Evolutionary conservation across 2,329 filamentous ascomycete species (phyloP), one percentile per base, ranked within the genome.

Genomic region (Colletotrichum simmondsii): DNA sequence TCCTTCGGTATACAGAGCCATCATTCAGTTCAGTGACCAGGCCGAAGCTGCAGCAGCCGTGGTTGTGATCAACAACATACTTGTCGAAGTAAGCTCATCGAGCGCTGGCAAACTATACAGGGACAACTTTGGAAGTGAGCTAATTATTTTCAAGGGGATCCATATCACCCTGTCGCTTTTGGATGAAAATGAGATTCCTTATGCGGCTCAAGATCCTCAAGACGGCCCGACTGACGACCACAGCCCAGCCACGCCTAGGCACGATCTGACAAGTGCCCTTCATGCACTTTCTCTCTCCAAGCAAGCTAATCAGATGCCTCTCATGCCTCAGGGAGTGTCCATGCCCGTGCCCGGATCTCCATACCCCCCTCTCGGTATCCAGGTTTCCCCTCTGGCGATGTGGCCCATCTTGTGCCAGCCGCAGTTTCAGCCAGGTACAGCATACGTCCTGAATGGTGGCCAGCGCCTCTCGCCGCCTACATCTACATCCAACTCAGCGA

Each of bases 371-470:
- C 42, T 74, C 6, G 74, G 75, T 7, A 61, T 78, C 12, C 75
- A 76, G n/a, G 62, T 77, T 1, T 78, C 78, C 24, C 72, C 77
- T 5, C 76, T 80, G 56, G 68, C 79, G 5, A 77, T 82, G 77
- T 81, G 81, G 62, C 82, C 82, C 3, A 73, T 83, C 46, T 75
- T 84, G 69, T 77, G 81, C 16, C 81, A 79, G 53, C 71, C 81
- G 2, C 78, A 77, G 11, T 77, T 80, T 28, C 73, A 77, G 10
- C 71, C 78, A 0, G 77, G 65, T 11, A 74, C 82, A 37, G 76
- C 80, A 0, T 81, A 81, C 61, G 30, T 79, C 42, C 52, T 83
- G 8, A 79, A 83, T 24, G 65, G 57, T 42, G 60, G 63, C 19
- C 71, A 71, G 14, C 64, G 56, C 24, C n/a, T 67, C 24, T 30